A percentile compares a stretch with the other conserved stretches of the same genome.
phyloP scores from a whole-genome alignment of 768 basidiomycete genomes.

The Tulasnella sp. region DNA sequence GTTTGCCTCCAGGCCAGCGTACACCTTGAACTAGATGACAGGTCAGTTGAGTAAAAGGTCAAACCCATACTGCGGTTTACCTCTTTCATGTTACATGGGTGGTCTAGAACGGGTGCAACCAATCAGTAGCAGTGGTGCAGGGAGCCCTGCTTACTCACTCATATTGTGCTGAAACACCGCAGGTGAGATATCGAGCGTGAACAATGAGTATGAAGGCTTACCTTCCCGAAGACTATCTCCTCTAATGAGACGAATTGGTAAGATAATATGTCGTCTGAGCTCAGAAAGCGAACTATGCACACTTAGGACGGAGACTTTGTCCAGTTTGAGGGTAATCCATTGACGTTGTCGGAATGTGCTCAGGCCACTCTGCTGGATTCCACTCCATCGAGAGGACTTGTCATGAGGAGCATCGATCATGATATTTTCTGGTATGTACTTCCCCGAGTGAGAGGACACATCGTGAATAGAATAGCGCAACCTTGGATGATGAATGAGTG shows the following conservation, averaged over 20 bases:
- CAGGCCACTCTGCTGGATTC: slow-evolving; percentile 1
- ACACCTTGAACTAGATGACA: slow-evolving; percentile 74
- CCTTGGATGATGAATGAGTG: not conserved
- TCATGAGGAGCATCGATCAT: slow-evolving; percentile 1
- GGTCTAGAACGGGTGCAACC: not conserved
- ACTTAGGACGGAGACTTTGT: slow-evolving; percentile 7
- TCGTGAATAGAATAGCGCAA: not conserved
- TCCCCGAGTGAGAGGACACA: slow-evolving; percentile 1
- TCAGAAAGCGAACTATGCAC: not conserved
- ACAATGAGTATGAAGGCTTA: not conserved
- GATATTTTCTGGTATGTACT: slow-evolving; percentile 11
- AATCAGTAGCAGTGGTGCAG: not conserved
- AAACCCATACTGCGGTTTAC: not conserved
- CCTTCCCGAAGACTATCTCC: slow-evolving; percentile 7
- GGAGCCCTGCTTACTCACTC: not conserved
- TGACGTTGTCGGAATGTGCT: slow-evolving; percentile 2
- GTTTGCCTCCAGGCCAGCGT: slow-evolving; percentile 53
- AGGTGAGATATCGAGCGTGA: not conserved
- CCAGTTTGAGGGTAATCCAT: slow-evolving; percentile 9
- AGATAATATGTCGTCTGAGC: not conserved
- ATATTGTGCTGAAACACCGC: not conserved
- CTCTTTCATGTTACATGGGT: slow-evolving; percentile 12
- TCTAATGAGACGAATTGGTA: not conserved
- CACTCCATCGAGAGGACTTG: slow-evolving; percentile 9
- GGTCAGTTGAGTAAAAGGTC: slow-evolving; percentile 68